Evolutionary conservation across 371 early-diverging fungal genomes (phyloP).

Genomic region (Dentiscutata heterogama): DNA sequence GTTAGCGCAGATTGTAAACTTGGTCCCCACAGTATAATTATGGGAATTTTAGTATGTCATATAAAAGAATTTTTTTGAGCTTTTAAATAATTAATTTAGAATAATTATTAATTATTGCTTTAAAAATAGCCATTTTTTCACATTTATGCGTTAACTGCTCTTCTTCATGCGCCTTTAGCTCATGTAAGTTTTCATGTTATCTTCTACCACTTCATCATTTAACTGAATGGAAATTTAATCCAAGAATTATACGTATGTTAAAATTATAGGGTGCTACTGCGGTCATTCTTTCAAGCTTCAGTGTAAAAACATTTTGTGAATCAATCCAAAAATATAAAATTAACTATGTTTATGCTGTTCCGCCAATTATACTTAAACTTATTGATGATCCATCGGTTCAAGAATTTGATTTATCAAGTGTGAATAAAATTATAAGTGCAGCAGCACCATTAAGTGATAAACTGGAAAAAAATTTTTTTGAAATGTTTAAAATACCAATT

Average conservation of each 20-base stretch:
- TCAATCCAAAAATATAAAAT: conserved; percentile 74
- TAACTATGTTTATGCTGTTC: conserved; percentile 78
- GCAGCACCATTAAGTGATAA: conserved; percentile 87
- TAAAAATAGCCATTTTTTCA: conserved; percentile 83
- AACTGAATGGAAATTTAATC: not conserved
- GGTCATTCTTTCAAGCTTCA: conserved; percentile 71
- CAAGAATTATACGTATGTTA: not conserved
- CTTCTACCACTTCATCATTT: not conserved
- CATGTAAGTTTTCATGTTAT: conserved; percentile 10
- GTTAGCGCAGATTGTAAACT: conserved; percentile 49
- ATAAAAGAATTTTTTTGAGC: too few species aligned
- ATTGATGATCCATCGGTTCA: conserved; percentile 71
- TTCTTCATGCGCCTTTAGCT: conserved; percentile 53
- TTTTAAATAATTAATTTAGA: too few species aligned
- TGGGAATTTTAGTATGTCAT: too few species aligned
- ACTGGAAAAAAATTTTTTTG: not conserved
- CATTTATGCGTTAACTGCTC: conserved; percentile 75
- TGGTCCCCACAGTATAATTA: not conserved
- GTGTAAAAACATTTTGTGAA: conserved; percentile 63
- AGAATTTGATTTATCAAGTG: conserved; percentile 72
- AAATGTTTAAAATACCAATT: conserved; percentile 15
- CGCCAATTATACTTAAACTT: conserved; percentile 77
- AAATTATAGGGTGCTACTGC: conserved; percentile 48
- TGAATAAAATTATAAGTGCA: conserved; percentile 71
- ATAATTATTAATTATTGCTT: not conserved